A percentile compares a stretch with the other conserved stretches of the same genome.
These are phyloP conservation scores for Claviceps purpurea DNA, from an alignment of 2,329 filamentous ascomycete species.

Conservation along the genomic window DNA sequence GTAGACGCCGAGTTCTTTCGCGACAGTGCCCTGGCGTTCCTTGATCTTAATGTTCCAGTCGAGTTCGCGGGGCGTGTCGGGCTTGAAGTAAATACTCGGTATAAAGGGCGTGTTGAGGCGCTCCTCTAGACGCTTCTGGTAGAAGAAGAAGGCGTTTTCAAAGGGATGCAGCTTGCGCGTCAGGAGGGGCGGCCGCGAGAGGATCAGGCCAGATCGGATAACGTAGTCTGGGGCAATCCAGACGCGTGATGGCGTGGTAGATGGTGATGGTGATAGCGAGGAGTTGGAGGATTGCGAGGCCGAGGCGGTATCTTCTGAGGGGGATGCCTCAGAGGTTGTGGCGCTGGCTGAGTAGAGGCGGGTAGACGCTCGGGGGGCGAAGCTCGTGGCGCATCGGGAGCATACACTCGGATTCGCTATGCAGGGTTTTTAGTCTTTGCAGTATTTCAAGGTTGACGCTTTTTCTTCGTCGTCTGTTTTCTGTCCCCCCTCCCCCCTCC, in stretches of 20 bases:
- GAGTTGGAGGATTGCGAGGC: slow-evolving; percentile 7
- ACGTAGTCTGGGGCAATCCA: slow-evolving; percentile 21
- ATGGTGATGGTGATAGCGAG: slow-evolving; percentile 5
- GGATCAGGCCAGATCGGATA: slow-evolving; percentile 56
- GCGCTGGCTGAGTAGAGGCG: slow-evolving; percentile 24
- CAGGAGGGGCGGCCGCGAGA: slow-evolving; percentile 78
- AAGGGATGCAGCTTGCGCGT: slow-evolving; percentile 76
- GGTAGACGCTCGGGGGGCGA: slow-evolving; percentile 12
- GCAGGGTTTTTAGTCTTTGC: neutral
- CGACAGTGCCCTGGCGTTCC: slow-evolving; percentile 58
- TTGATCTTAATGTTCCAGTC: slow-evolving; percentile 83
- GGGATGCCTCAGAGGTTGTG: slow-evolving; percentile 8
- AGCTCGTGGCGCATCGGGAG: slow-evolving; percentile 23
- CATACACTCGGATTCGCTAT: slow-evolving; percentile 21
- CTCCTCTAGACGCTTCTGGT: slow-evolving; percentile 94
- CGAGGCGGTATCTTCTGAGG: slow-evolving; percentile 9
- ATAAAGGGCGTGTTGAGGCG: slow-evolving; percentile 78
- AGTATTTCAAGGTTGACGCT: neutral
- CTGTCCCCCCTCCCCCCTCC: no score
- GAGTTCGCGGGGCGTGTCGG: slow-evolving; percentile 66
- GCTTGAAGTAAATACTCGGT: slow-evolving; percentile 89
- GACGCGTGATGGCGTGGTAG: neutral
- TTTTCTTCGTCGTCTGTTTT: no score
- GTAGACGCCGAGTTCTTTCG: slow-evolving; percentile 77
- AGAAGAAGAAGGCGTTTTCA: slow-evolving; percentile 88